phyloP scores from a whole-genome alignment of 2,329 filamentous ascomycete species.

The Bipolaris cookei region DNA sequence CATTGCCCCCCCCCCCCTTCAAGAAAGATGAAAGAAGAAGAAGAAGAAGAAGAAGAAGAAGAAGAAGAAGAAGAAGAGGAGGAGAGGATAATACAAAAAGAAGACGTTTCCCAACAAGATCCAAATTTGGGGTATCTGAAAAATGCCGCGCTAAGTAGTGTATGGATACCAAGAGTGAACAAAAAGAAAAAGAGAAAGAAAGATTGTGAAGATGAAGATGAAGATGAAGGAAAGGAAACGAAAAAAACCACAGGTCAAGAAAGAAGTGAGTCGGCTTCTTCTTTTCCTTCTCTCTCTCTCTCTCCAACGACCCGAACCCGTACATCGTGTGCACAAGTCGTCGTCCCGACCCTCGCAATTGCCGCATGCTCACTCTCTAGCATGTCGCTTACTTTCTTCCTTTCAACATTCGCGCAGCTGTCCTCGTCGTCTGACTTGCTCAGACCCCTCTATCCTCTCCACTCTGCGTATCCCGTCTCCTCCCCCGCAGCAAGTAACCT shows the following conservation, averaged over 20 bases:
- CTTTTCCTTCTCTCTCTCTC: neutral
- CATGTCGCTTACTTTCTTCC: neutral
- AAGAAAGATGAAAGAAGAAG: neutral
- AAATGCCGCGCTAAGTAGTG: slow-evolving; percentile 21
- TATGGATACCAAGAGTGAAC: neutral
- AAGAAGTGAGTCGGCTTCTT: neutral
- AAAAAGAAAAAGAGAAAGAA: slow-evolving; percentile 10
- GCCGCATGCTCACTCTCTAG: neutral
- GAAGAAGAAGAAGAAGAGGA: neutral
- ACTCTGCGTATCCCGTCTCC: neutral
- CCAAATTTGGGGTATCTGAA: slow-evolving; percentile 39
- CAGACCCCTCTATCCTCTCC: neutral
- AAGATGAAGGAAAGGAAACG: neutral
- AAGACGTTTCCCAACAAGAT: slow-evolving; percentile 8
- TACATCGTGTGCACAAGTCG: too few species aligned
- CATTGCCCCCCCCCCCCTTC: too few species aligned
- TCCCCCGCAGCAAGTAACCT: neutral
- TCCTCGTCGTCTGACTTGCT: neutral
- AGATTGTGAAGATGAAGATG: neutral
- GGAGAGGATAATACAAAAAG: neutral
- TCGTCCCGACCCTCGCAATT: neutral
- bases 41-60: neutral
- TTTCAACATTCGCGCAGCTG: neutral
- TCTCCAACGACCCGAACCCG: neutral
- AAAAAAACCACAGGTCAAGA: neutral